Base-by-base conservation (phyloP, 352 stramenopile species). In the Globisporangium carolinianum region DNA sequence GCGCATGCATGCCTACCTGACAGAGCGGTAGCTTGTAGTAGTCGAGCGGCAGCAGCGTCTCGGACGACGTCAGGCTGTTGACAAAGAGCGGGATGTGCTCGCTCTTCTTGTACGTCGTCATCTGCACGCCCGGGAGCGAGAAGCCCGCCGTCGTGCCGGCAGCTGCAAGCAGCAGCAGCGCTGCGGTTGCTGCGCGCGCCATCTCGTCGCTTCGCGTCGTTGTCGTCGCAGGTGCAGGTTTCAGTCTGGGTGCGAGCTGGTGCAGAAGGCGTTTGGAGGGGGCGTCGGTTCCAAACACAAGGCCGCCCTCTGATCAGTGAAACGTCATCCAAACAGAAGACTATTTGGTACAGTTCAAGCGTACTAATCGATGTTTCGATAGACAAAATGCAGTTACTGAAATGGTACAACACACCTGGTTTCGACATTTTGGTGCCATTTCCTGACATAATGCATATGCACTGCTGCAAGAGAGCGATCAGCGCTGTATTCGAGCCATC, bases 1-100 rank as follows among this genome's bases (percentile, higher is more conserved):
- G 7, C 14, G 38, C 15, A 53, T n/a, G 11, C 52, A n/a, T 35
- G n/a, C 55, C 32, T 49, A 90, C 79, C 75, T 91, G 82, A 66
- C 96, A 99, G 69, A 98, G 98, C 38, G 95, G 94, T 45, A 99
- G 75, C 62, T 93, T 96, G 83, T 99, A 99, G 79, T 99, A 99
- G 58, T 99, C 95, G 47, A 98, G 80, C 35, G 96, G 96, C 61
- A 99, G 79, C 61, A 98, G 80, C 48, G 95, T 98, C 69, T 99
- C 95, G 37, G 79, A 76, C 32, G 91, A 98, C 69, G 86, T 98
- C 14, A 98, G 71, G 66, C 91, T 97, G 77, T 98, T 98, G 51
- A 98, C 95, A 51, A 96, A 95, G 50, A 98, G 63, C 57, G 86
- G 83, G 51, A 98, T 74, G 60, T 66, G 53, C 57, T 97, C 88